Base-by-base conservation (phyloP, 2,329 filamentous ascomycete genomes). In the Claviceps quebecensis region DNA sequence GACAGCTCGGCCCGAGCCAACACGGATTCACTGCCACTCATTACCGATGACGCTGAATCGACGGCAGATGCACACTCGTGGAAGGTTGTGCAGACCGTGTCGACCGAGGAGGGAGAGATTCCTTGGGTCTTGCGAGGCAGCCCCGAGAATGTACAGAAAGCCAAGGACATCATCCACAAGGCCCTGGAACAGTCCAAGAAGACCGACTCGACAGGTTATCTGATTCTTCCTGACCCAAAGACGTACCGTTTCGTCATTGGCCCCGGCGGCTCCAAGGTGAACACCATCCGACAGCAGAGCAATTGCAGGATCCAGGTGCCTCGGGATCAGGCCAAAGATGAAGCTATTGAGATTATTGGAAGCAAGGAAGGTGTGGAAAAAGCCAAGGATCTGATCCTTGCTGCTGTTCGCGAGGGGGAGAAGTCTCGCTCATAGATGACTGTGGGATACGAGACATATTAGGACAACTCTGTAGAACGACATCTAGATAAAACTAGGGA, bases 281-380 rank as follows among this genome's bases (percentile, higher is more conserved):
- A 96, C 69, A 73, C 81, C 43, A 96, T 98, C 65, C 83, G 93
- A 59, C 88, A 87, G 72, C 82, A 93, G 73, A 96, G 89, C 49
- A 87, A 86, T 51, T 96, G 90, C 69, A 89, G 86, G 70, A 94
- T 98, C 65, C 89, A 90, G 57, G 91, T 98, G 41, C 93, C 93
- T 22, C 83, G 87, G 58, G 84, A 87, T 61, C 86, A 94, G 67
- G 73, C 72, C 45, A 73, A 71, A 56, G 76, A 78, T 47, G 90
- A 96, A 67, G 87, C 91, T 4, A 96, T 98, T 64, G 88, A 95
- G 72, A 86, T 98, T 60, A 75, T 84, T 38, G 93, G 93, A 40
- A 78, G 76, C 51, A 79, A 78, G 62, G 85, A 88, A 16, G 88
- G 87, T 13, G 81, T 95, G 39, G 87, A 96, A 68, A 77, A 86